Evolutionary conservation across 495 filamentous ascomycete genomes (phyloP).

Genomic region (Xylaria longipes): DNA sequence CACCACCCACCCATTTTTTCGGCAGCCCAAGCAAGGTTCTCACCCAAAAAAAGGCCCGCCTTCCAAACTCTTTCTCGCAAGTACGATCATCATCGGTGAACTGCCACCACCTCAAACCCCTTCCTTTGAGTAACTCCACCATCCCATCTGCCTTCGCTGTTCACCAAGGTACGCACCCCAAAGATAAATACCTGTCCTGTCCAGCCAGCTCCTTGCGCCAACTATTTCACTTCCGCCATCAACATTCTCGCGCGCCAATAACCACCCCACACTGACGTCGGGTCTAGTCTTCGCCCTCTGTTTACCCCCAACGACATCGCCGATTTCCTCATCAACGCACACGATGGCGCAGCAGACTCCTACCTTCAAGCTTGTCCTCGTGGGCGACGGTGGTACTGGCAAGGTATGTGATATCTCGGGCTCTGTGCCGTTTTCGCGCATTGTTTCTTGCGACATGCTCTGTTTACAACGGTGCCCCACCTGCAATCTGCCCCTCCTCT

Average conservation of each 20-base stretch:
- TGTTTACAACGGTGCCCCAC: conserved; percentile 33
- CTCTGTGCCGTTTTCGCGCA: conserved; percentile 15
- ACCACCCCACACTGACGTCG: conserved; percentile 39
- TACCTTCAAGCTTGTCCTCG: conserved; percentile 99
- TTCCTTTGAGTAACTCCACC: neutral
- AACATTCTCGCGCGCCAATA: conserved; percentile 19
- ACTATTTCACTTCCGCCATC: conserved; percentile 7
- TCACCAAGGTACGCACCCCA: conserved; percentile 19
- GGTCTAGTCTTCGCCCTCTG: conserved; percentile 43
- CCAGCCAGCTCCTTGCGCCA: neutral
- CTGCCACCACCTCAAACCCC: conserved; percentile 15
- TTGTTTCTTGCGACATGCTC: conserved; percentile 26
- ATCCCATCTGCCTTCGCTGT: neutral
- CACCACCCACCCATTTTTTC: conserved; percentile 25
- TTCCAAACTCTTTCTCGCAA: conserved; percentile 30
- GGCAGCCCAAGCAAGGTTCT: conserved; percentile 27
- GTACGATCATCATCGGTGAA: conserved; percentile 26
- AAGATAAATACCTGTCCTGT: conserved; percentile 4
- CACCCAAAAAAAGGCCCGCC: conserved; percentile 28
- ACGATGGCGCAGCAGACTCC: conserved; percentile 65
- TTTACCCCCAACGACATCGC: conserved; percentile 42
- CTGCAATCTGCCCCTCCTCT: conserved; percentile 37
- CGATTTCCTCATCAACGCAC: conserved; percentile 33
- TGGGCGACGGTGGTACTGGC: conserved; percentile 99
- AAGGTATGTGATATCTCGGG: conserved; percentile 73